A percentile compares a stretch with the other conserved stretches of the same genome.
Conservation (phyloP, 768 basidiomycete species). For the Leccinum sublutescens region DNA sequence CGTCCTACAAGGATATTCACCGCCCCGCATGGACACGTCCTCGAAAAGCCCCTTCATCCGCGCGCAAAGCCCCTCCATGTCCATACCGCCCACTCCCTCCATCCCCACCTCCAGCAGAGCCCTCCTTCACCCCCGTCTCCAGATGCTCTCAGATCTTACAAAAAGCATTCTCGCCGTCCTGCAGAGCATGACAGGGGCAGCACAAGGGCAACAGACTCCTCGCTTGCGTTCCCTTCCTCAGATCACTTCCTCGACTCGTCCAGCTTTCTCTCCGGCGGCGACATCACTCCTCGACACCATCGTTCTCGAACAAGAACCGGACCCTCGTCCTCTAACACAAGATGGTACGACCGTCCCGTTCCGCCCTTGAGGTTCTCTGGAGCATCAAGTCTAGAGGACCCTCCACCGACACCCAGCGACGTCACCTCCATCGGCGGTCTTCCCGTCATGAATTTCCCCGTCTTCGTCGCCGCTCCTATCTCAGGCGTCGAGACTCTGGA, state of each 20-base stretch:
- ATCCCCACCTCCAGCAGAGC: constrained; percentile 40
- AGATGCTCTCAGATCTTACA: constrained; percentile 13
- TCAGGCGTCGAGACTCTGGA: constrained; percentile 86
- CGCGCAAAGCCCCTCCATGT: constrained; percentile 14
- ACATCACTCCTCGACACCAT: constrained; percentile 38
- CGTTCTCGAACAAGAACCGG: constrained; percentile 59
- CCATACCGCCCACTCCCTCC: constrained; percentile 44
- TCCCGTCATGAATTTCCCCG: constrained; percentile 49
- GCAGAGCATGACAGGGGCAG: constrained; percentile 26
- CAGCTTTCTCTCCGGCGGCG: constrained; percentile 24
- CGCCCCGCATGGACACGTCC: constrained; percentile 54
- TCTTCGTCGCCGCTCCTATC: constrained; percentile 72
- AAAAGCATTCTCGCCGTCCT: constrained; percentile 25
- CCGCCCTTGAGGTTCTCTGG: constrained; percentile 63
- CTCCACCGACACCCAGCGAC: constrained; percentile 69
- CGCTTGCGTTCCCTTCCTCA: constrained; percentile 28
- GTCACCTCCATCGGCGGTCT: constrained; percentile 22
- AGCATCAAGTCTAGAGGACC: constrained; percentile 71
- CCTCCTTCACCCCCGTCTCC: constrained; percentile 32
- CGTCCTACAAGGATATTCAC: constrained; percentile 53
- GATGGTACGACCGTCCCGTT: constrained; percentile 45
- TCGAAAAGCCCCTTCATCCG: constrained; percentile 29
- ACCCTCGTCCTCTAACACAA: constrained; percentile 43
- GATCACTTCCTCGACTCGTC: constrained; percentile 25
- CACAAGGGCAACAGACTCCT: constrained; percentile 27